Conservation (phyloP, 257 asterid species). For the Cordia subcordata region DNA sequence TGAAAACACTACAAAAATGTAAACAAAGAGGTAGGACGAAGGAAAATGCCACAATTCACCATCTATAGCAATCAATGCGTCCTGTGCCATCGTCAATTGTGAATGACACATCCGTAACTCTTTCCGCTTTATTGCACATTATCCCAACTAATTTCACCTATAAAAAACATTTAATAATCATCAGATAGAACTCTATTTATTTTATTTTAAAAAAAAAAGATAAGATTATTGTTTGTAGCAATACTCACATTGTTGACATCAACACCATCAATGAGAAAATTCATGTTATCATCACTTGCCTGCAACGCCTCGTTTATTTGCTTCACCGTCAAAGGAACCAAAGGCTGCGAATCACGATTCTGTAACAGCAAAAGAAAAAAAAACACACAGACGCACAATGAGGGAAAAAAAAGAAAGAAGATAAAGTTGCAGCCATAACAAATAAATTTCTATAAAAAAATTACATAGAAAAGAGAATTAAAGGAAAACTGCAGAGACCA, state of each 20-base stretch:
- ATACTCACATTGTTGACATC: conserved; percentile 72
- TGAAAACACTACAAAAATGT: neutral
- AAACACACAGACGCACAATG: too few relatives aligned
- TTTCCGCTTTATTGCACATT: conserved; percentile 48
- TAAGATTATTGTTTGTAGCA: neutral
- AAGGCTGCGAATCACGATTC: conserved; percentile 78
- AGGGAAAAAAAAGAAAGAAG: too few relatives aligned
- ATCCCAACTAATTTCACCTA: conserved; percentile 84
- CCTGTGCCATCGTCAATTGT: conserved; percentile 93
- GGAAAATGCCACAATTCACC: conserved; percentile 27
- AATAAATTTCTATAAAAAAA: too few relatives aligned
- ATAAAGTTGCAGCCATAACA: too few relatives aligned
- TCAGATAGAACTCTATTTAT: neutral
- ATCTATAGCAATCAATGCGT: conserved; percentile 62
- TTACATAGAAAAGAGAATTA: too few relatives aligned
- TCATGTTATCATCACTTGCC: conserved; percentile 59
- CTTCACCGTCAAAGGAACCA: conserved; percentile 82
- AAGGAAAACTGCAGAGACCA: too few relatives aligned
- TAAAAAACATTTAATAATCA: conserved; percentile 6
- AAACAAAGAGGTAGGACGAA: neutral
- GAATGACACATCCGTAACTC: conserved; percentile 64
- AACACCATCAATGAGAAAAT: conserved; percentile 67
- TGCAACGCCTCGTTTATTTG: conserved; percentile 70
- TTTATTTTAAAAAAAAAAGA: neutral
- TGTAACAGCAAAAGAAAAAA: conserved; percentile 25